Conservation (phyloP, 225 moss, liverwort and hornwort species). For the Pseudoscleropodium purum region DNA sequence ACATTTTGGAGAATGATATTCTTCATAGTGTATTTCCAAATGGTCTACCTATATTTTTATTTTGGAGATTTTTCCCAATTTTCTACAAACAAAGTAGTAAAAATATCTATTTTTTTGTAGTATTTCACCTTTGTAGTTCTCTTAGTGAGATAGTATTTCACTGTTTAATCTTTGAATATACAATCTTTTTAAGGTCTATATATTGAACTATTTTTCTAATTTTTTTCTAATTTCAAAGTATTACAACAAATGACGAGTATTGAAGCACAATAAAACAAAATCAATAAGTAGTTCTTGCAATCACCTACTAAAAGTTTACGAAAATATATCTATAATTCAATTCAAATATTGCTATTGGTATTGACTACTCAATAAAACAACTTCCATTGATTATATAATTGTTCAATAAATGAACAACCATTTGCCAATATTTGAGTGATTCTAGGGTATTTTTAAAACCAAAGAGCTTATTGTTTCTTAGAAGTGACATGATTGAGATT, state of each 20-base stretch:
- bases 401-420: neutral
- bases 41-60: too few relatives aligned
- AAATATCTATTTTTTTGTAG: neutral
- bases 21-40: neutral
- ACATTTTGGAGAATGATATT: neutral
- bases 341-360: neutral
- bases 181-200: neutral
- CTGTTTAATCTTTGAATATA: neutral
- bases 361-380: neutral
- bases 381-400: neutral
- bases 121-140: neutral
- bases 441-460: neutral
- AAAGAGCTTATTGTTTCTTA: neutral
- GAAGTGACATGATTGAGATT: neutral
- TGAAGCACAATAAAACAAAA: neutral
- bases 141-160: neutral
- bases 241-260: neutral
- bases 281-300: neutral
- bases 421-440: neutral
- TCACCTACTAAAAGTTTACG: neutral
- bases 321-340: neutral
- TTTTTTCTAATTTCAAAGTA: neutral
- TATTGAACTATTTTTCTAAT: neutral
- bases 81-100: neutral
- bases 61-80: neutral